Percentiles rank a stretch among this genome's conserved stretches.
Evolutionary conservation across 2,329 filamentous ascomycete genomes (phyloP).

Genomic region (Clonostachys rhizophaga): DNA sequence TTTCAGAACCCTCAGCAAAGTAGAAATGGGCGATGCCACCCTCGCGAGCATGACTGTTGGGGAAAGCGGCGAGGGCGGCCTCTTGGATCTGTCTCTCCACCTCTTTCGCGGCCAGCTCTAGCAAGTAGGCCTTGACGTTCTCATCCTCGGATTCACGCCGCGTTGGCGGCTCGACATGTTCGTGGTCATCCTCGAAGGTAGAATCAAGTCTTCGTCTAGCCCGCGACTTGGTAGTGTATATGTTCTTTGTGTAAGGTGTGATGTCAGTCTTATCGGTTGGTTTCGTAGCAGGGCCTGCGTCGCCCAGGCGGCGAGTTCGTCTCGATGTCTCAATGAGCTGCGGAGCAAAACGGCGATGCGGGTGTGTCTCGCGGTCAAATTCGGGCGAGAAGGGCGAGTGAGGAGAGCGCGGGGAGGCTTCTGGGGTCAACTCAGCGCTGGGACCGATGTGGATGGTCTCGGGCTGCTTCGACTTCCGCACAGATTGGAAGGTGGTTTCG

Average conservation of each 20-base stretch:
- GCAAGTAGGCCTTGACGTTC: slow-evolving; percentile 68
- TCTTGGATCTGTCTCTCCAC: slow-evolving; percentile 78
- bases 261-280: slow-evolving; percentile 70
- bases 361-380: slow-evolving; percentile 26
- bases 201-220: slow-evolving; percentile 23
- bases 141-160: slow-evolving; percentile 72
- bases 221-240: slow-evolving; percentile 44
- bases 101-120: slow-evolving; percentile 74
- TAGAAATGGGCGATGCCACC: slow-evolving; percentile 69
- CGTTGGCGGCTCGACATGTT: slow-evolving; percentile 27
- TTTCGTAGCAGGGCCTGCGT: slow-evolving; percentile 56
- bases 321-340: slow-evolving; percentile 78
- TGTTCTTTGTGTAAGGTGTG: slow-evolving; percentile 58
- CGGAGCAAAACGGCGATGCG: slow-evolving; percentile 60
- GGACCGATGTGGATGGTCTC: slow-evolving; percentile 28
- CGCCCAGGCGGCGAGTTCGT: slow-evolving; percentile 63
- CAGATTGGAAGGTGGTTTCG: slow-evolving; percentile 64
- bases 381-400: slow-evolving; percentile 31
- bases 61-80: slow-evolving; percentile 70
- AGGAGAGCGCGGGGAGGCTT: slow-evolving; percentile 44
- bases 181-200: slow-evolving; percentile 16
- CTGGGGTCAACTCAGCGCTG: slow-evolving; percentile 53
- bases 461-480: slow-evolving; percentile 30
- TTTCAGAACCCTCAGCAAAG: slow-evolving; percentile 57
- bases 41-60: slow-evolving; percentile 64